These are phyloP conservation scores for Cutaneotrichosporon sp. DNA, from an alignment of 1,284 basidiomycete genomes.

Conservation along the genomic window DNA sequence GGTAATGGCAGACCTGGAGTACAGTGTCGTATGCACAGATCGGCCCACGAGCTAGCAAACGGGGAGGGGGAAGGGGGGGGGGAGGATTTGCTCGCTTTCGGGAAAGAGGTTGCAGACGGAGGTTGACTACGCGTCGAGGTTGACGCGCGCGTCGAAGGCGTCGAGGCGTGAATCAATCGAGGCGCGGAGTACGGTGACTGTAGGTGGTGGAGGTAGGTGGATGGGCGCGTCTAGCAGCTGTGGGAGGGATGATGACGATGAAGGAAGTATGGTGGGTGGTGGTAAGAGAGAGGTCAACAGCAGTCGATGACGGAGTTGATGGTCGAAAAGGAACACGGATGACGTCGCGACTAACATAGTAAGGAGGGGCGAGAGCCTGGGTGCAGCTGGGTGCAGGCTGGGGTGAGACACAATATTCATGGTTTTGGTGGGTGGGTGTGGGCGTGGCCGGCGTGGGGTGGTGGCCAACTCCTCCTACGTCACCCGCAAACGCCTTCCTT, in stretches of 20 bases:
- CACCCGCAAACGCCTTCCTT: not conserved
- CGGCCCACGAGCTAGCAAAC: not conserved
- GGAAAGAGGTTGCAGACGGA: not conserved
- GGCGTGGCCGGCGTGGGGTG: no score
- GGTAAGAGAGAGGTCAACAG: not conserved
- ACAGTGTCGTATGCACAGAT: not conserved
- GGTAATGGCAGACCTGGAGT: not conserved
- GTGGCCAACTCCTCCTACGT: not conserved
- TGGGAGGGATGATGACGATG: slow-evolving; percentile 13
- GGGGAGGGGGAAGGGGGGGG: no score
- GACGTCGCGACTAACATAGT: slow-evolving; percentile 1
- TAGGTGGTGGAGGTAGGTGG: not conserved
- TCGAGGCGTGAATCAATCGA: not conserved
- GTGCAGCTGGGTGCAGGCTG: not conserved
- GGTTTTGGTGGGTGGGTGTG: no score
- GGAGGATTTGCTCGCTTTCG: not conserved
- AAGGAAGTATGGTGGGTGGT: not conserved
- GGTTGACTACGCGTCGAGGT: not conserved
- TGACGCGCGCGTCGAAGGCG: not conserved
- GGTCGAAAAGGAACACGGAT: slow-evolving; percentile 3
- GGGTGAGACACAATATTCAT: not conserved
- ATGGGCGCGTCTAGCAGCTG: not conserved
- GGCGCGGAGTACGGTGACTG: not conserved
- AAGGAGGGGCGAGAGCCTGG: not conserved
- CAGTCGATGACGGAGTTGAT: not conserved